phyloP scores from a whole-genome alignment of 2,329 filamentous ascomycete genomes.

The Stachybotrys echinatus region DNA sequence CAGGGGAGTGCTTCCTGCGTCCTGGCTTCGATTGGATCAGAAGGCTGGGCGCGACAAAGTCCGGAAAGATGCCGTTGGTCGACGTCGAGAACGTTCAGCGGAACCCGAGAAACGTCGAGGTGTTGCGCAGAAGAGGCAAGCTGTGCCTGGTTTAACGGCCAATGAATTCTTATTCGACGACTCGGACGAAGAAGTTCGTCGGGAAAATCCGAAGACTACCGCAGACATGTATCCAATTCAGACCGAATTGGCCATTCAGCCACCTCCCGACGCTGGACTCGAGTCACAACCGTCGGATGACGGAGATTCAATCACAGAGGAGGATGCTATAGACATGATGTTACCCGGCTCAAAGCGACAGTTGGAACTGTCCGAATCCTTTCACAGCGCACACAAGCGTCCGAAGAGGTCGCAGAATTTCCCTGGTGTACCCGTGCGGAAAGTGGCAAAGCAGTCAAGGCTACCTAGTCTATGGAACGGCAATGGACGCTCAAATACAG shows the following conservation, averaged over 20 bases:
- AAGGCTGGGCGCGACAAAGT: conserved; percentile 27
- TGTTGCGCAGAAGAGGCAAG: conserved; percentile 40
- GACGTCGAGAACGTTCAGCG: conserved; percentile 24
- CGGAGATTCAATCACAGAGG: conserved; percentile 39
- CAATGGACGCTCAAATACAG: background rate
- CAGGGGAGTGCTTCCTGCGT: conserved; percentile 60
- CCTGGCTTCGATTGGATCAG: conserved; percentile 58
- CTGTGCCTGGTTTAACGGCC: conserved; percentile 18
- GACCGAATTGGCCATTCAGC: conserved; percentile 14
- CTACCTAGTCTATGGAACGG: background rate
- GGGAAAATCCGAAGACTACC: background rate
- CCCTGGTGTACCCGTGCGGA: background rate
- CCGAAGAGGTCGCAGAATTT: conserved; percentile 7
- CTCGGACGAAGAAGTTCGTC: conserved; percentile 33
- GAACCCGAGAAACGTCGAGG: conserved; percentile 39
- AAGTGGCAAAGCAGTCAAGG: background rate
- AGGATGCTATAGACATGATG: conserved; percentile 49
- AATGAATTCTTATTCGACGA: conserved; percentile 39
- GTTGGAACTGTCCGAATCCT: conserved; percentile 18
- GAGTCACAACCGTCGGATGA: conserved; percentile 16
- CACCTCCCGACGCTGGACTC: conserved; percentile 2
- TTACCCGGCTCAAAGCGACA: conserved; percentile 35
- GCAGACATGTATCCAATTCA: conserved; percentile 15
- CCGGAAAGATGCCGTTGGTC: conserved; percentile 19
- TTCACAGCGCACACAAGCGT: conserved; percentile 19